These are phyloP conservation scores for Dorcoceras hygrometricum DNA, from an alignment of 257 asterid species.

Conservation along the genomic window DNA sequence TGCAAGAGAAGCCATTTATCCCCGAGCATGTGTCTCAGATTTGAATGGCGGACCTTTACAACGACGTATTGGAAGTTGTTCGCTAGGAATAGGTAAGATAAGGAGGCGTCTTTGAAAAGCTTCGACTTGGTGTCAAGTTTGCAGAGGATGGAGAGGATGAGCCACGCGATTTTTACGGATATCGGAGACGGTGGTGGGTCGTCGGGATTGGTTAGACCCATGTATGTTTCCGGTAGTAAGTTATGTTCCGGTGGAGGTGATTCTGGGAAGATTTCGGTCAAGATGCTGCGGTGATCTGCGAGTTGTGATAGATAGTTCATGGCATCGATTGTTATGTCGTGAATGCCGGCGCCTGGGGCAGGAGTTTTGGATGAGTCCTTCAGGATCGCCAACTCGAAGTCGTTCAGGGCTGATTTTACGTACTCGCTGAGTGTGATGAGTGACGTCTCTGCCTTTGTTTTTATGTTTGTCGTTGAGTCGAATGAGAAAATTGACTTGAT, in stretches of 20 bases:
- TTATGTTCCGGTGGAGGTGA: slow-evolving; percentile 38
- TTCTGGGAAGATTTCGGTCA: slow-evolving; percentile 50
- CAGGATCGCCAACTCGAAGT: slow-evolving; percentile 52
- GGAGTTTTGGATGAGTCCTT: slow-evolving; percentile 57
- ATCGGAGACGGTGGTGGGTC: slow-evolving; percentile 50
- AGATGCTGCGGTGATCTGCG: slow-evolving; percentile 62
- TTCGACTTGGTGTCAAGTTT: slow-evolving; percentile 69
- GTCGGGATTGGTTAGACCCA: slow-evolving; percentile 50
- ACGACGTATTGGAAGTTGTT: slow-evolving; percentile 69
- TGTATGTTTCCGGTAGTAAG: slow-evolving; percentile 47
- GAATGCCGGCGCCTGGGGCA: slow-evolving; percentile 65
- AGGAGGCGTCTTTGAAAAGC: slow-evolving; percentile 56
- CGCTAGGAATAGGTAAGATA: slow-evolving; percentile 69
- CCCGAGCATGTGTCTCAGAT: slow-evolving; percentile 65
- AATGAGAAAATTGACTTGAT: slow-evolving; percentile 63
- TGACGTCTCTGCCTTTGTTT: slow-evolving; percentile 53
- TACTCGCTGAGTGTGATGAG: slow-evolving; percentile 49
- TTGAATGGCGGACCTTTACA: slow-evolving; percentile 54
- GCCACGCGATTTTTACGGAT: slow-evolving; percentile 58
- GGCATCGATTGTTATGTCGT: slow-evolving; percentile 48
- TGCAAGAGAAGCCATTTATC: slow-evolving; percentile 68
- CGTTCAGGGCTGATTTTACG: slow-evolving; percentile 37
- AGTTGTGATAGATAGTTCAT: slow-evolving; percentile 61
- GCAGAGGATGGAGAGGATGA: slow-evolving; percentile 57
- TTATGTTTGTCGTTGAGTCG: slow-evolving; percentile 41